Evolutionary conservation across 768 basidiomycete species (phyloP), one percentile per base, ranked within the genome.

Genomic region (Tulasnella sp.): DNA sequence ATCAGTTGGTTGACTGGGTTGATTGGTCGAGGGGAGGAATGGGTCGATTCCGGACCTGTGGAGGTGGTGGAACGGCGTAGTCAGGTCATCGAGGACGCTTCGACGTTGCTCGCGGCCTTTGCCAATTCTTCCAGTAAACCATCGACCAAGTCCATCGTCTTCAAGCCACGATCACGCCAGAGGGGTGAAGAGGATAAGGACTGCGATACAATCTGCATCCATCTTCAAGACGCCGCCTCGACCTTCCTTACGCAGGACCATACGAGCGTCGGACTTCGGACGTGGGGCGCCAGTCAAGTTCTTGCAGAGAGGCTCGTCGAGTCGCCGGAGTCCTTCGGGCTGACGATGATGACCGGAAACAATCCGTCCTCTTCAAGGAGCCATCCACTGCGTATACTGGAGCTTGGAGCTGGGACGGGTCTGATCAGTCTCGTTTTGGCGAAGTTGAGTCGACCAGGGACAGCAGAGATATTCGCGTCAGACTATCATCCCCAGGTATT

Each of bases 341-440:
- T 63, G 73, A 72, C 11, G 63, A 78, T 52, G 64, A 44, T 30
- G 48, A 17, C 5, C n/a, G 32, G 10, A 23, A 47, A 11, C 10
- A 19, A 7, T n/a, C 19, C 45, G 26, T 48, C 45, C 45, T n/a
- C 45, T 21, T n/a, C 41, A 19, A n/a, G n/a, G n/a, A n/a, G 34
- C 7, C 34, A 15, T 38, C 58, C 63, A 10, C 53, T 79, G 1
- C 73, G 80, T 2, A 66, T 91, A 11, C 76, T 92, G 44, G 88
- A 93, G 69, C 77, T 93, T n/a, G 88, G 89, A 4, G 86, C 87
- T 0, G 89, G 89, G 2, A 92, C 89, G 0, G 89, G 89, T 3
- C 72, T 91, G 56, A 76, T 91, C n/a, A 86, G 86, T 64, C 83
- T 93, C 63, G 75, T 80, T 10, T 73, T 76, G 1, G 79, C 80